Percentiles rank a stretch among this genome's conserved stretches.
phyloP scores from a whole-genome alignment of 2,329 filamentous ascomycete genomes.

The Dactylellina sp. region DNA sequence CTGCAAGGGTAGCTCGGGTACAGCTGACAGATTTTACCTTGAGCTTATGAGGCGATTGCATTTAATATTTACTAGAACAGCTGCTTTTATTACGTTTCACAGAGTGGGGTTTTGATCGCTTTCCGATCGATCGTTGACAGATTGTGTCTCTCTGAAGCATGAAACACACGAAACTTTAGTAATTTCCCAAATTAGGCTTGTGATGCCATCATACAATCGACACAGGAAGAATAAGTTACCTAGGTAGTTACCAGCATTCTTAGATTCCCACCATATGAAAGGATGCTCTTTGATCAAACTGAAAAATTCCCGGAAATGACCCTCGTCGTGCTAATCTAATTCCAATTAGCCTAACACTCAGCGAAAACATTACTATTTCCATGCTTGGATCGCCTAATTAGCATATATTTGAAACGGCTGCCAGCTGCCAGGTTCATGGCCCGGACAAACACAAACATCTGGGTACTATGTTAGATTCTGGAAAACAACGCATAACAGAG shows the following conservation, averaged over 20 bases:
- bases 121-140: too few species aligned
- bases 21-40: background rate
- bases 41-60: background rate
- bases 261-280: too few species aligned
- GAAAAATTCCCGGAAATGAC: background rate
- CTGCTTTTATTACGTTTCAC: background rate
- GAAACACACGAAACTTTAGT: too few species aligned
- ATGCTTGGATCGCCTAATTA: background rate
- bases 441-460: background rate
- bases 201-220: too few species aligned
- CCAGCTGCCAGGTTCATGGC: background rate
- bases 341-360: constrained; percentile 14
- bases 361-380: background rate
- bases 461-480: background rate
- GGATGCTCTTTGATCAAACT: background rate
- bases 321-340: background rate
- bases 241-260: too few species aligned
- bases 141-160: too few species aligned
- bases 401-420: constrained; percentile 7
- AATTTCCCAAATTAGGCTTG: too few species aligned
- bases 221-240: too few species aligned
- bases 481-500: background rate
- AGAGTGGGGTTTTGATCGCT: too few species aligned
- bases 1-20: background rate
- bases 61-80: background rate